A percentile compares a stretch with the other conserved stretches of the same genome.
These are phyloP conservation scores for Pseudogymnoascus sp. DNA, from an alignment of 2,329 filamentous ascomycete genomes.

Conservation along the genomic window DNA sequence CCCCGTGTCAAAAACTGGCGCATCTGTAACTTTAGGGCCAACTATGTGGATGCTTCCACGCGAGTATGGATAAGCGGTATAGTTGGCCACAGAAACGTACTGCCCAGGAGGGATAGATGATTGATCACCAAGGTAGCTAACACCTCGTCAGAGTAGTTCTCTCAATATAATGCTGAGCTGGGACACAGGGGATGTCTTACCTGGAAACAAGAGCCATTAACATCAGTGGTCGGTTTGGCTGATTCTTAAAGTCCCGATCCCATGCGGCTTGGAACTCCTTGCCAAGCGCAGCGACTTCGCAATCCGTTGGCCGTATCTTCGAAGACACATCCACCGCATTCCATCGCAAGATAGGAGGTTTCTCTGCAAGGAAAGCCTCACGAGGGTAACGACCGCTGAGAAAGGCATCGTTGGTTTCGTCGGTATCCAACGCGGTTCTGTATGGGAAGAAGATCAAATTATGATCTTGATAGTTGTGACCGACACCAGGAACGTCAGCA, in stretches of 20 bases:
- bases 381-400: conserved; percentile 41
- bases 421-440: conserved; percentile 36
- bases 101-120: conserved; percentile 34
- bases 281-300: conserved; percentile 46
- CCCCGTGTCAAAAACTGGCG: conserved; percentile 43
- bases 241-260: conserved; percentile 45
- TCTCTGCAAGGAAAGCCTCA: too few relatives aligned
- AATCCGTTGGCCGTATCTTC: conserved; percentile 49
- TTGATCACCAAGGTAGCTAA: conserved; percentile 40
- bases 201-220: conserved; percentile 46
- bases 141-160: too few relatives aligned
- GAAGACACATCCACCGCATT: conserved; percentile 49
- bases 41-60: conserved; percentile 56
- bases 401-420: conserved; percentile 49
- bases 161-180: too few relatives aligned
- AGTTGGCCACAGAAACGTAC: conserved; percentile 46
- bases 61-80: conserved; percentile 54
- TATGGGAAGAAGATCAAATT: conserved; percentile 48
- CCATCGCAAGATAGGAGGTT: conserved; percentile 48
- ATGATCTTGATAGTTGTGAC: conserved; percentile 49
- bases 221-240: conserved; percentile 33
- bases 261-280: conserved; percentile 46
- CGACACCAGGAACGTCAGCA: conserved; percentile 44
- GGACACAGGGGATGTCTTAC: too few relatives aligned
- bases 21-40: conserved; percentile 37